phyloP scores from a whole-genome alignment of 2,329 filamentous ascomycete species.

The Aspergillus ustus region DNA sequence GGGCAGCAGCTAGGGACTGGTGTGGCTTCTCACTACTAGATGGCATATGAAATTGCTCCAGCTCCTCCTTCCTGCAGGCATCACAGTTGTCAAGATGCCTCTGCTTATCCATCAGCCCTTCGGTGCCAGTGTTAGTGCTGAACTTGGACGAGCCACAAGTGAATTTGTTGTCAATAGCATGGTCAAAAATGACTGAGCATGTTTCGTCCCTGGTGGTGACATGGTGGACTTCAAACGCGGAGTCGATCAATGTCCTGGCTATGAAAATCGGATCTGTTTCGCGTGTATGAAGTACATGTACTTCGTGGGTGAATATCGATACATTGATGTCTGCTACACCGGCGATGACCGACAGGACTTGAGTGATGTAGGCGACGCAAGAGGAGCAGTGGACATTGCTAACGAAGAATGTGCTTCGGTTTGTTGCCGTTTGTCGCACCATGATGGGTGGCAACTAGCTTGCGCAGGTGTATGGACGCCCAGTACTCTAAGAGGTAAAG shows the following conservation, averaged over 20 bases:
- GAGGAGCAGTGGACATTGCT: conserved; percentile 56
- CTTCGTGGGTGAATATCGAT: conserved; percentile 50
- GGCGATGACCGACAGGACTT: conserved; percentile 45
- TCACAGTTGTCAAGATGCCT: conserved; percentile 56
- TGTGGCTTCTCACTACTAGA: conserved; percentile 3
- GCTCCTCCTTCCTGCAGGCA: conserved; percentile 51
- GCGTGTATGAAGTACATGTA: conserved; percentile 45
- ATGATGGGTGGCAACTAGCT: conserved; percentile 21
- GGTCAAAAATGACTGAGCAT: conserved; percentile 37
- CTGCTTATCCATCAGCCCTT: conserved; percentile 35
- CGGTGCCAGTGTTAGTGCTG: conserved; percentile 25
- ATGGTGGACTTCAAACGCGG: conserved; percentile 53
- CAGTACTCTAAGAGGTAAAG: background rate
- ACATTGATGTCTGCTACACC: conserved; percentile 45
- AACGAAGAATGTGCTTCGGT: conserved; percentile 46
- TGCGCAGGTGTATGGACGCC: background rate
- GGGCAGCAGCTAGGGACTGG: conserved; percentile 3
- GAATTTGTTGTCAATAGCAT: conserved; percentile 41
- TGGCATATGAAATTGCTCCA: conserved; percentile 24
- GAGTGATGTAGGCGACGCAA: conserved; percentile 51
- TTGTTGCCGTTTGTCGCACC: conserved; percentile 19
- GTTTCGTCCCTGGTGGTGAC: conserved; percentile 44
- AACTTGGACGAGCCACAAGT: conserved; percentile 32
- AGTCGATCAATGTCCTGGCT: conserved; percentile 45
- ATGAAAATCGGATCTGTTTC: conserved; percentile 39